phyloP scores from a whole-genome alignment of 2,329 filamentous ascomycete species.

The Cladosporium halotolerans region DNA sequence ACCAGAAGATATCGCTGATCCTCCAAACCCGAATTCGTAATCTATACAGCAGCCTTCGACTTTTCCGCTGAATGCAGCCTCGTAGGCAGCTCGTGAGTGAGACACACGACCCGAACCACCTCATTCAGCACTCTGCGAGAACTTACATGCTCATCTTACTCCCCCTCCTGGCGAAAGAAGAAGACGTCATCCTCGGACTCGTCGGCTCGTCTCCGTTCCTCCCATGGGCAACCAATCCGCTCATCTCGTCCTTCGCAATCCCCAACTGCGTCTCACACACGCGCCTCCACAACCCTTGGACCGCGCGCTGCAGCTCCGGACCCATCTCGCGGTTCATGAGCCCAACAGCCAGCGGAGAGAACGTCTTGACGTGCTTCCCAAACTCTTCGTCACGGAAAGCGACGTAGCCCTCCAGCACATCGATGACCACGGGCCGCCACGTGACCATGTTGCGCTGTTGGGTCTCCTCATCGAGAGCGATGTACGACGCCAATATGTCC shows the following conservation, averaged over 20 bases:
- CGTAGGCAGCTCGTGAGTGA: too few species aligned
- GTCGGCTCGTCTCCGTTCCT: constrained; percentile 11
- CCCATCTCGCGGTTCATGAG: constrained; percentile 77
- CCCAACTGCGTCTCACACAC: constrained; percentile 69
- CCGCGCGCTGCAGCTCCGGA: constrained; percentile 66
- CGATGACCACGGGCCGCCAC: constrained; percentile 94
- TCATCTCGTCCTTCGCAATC: constrained; percentile 30
- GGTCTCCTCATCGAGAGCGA: constrained; percentile 84
- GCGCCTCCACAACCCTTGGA: constrained; percentile 70
- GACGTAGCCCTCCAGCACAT: constrained; percentile 88
- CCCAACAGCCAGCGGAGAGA: constrained; percentile 82
- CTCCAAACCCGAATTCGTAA: too few species aligned
- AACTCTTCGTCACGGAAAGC: constrained; percentile 79
- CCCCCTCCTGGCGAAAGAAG: constrained; percentile 22
- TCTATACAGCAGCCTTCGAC: too few species aligned
- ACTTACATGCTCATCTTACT: constrained; percentile 15
- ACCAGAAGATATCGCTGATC: too few species aligned
- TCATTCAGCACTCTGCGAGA: neutral
- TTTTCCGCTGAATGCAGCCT: too few species aligned
- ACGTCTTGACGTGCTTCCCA: constrained; percentile 67
- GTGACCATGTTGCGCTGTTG: constrained; percentile 96
- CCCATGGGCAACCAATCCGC: neutral
- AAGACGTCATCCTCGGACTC: constrained; percentile 19
- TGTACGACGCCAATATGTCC: constrained; percentile 84
- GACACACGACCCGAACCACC: neutral